Conservation (phyloP, 345 rosid genomes). For the Lenwebbia sp. region DNA sequence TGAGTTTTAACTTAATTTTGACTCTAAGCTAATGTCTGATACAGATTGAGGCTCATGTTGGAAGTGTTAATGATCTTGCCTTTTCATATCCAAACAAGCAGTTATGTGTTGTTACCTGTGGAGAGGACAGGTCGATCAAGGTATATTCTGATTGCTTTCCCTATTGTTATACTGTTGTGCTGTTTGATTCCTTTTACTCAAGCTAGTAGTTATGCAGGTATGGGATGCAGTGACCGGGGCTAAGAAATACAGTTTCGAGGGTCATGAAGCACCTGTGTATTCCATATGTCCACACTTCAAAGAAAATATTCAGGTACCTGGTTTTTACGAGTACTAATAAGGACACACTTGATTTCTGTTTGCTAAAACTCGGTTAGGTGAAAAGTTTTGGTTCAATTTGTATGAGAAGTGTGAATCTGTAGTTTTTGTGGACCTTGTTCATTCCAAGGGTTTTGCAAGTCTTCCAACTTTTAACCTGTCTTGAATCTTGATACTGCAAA, state of each 20-base stretch:
- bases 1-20: background rate
- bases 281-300: constrained; percentile 21
- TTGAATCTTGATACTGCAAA: too few species aligned
- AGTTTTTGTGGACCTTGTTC: background rate
- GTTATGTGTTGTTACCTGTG: constrained; percentile 23
- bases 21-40: background rate
- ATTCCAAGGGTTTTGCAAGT: too few species aligned
- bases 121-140: constrained; percentile 25
- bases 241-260: constrained; percentile 8
- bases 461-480: too few species aligned
- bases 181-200: background rate
- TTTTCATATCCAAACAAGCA: constrained; percentile 19
- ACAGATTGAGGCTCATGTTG: constrained; percentile 25
- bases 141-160: background rate
- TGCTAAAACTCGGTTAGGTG: background rate
- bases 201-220: constrained; percentile 3
- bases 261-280: constrained; percentile 25
- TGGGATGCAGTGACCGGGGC: constrained; percentile 23
- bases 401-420: background rate
- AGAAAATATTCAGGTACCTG: constrained; percentile 15
- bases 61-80: constrained; percentile 26
- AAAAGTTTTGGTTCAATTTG: background rate
- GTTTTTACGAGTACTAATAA: background rate
- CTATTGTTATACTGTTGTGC: background rate
- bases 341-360: background rate